Base-by-base conservation (phyloP, 169 alveolate species). In the Miamiensis avidus region DNA sequence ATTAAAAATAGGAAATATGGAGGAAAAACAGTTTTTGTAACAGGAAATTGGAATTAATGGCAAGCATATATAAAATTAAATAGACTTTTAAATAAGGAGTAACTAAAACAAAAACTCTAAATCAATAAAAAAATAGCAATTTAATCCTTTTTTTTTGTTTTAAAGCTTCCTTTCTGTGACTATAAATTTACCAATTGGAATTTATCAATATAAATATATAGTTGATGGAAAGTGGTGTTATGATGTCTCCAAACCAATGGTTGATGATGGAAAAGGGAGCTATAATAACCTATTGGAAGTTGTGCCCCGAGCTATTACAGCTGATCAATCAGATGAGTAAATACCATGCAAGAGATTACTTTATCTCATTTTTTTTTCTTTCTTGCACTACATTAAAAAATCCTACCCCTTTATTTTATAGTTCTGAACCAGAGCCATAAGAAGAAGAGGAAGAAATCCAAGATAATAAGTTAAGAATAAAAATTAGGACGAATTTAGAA, bases 151-250 rank as follows among this genome's bases (percentile, higher is more conserved):
- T 26, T 34, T n/a, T 78, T 32, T 49, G 6, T 1, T 33, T 33
- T 29, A 32, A 27, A 77, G 74, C 31, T 30, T 29, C n/a, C 75
- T 76, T 31, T 74, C 84, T 30, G 82, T 72, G 29, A 75, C 73
- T 0, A 29, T 84, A 69, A 74, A 32, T 30, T 65, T 84, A 27
- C 74, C 75, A 64, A n/a, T 34, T n/a, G 91, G 91, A 25, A 25
- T 65, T 16, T 81, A 87, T 32, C 30, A 84, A 74, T 89, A 79
- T 78, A 89, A 89, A 77, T 89, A 78, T 74, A 73, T 89, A n/a
- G 87, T 89, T n/a, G 90, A 83, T 75, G 90, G 90, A n/a, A 64
- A 49, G 76, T 89, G 88, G 84, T 75, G 34, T 30, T 84, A 89
- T 72, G 93, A 89, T 75, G 75, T 64, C 28, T 76, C 88, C 28